Percentiles rank a stretch among this genome's conserved stretches.
These are phyloP conservation scores for Calendula officinalis DNA, from an alignment of 129 eudicot genomes.

Conservation along the genomic window DNA sequence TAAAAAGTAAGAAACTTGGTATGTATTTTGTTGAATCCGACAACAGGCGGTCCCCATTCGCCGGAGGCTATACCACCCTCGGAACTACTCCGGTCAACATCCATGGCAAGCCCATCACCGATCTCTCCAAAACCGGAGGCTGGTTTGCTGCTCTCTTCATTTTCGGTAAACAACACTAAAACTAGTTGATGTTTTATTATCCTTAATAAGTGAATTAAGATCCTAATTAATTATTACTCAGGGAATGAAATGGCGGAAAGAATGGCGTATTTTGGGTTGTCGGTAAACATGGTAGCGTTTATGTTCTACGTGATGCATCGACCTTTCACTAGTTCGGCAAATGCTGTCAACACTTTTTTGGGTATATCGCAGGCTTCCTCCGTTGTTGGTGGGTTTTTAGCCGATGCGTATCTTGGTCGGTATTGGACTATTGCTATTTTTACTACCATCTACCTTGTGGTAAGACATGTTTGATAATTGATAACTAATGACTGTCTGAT, in stretches of 20 bases:
- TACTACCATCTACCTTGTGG: slow-evolving; percentile 85
- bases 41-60: slow-evolving; percentile 69
- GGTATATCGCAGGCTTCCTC: slow-evolving; percentile 95
- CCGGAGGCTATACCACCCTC: slow-evolving; percentile 57
- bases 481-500: too few species aligned
- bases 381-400: slow-evolving; percentile 80
- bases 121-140: slow-evolving; percentile 82
- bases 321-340: slow-evolving; percentile 88
- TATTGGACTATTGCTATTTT: slow-evolving; percentile 98
- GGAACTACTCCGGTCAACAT: slow-evolving; percentile 83
- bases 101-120: slow-evolving; percentile 69
- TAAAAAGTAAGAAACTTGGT: slow-evolving; percentile 52
- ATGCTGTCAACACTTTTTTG: slow-evolving; percentile 80
- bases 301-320: slow-evolving; percentile 95
- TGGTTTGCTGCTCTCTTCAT: slow-evolving; percentile 92
- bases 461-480: slow-evolving; percentile 14
- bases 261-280: slow-evolving; percentile 93
- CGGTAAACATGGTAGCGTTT: slow-evolving; percentile 93
- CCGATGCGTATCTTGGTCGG: slow-evolving; percentile 96
- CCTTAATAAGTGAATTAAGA: not conserved
- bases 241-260: slow-evolving; percentile 99
- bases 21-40: slow-evolving; percentile 71
- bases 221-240: slow-evolving; percentile 12
- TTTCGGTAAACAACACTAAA: slow-evolving; percentile 43
- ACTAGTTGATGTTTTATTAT: not conserved